Evolutionary conservation across 2,329 filamentous ascomycete genomes (phyloP).

Genomic region (Dendrostoma leiphaemia): DNA sequence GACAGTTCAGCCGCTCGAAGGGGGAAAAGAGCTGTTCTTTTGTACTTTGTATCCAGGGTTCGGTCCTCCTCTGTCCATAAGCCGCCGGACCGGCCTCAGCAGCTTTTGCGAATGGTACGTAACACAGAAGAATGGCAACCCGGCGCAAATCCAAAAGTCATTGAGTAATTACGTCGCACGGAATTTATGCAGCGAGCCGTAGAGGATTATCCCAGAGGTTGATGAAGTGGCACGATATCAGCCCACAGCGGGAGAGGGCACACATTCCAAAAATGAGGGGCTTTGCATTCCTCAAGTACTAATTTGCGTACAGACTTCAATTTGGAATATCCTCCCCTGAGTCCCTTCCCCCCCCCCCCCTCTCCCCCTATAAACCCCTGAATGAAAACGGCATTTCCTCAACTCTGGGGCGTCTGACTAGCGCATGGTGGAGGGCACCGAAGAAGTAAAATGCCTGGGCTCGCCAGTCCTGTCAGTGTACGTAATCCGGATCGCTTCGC

Average conservation of each 20-base stretch:
- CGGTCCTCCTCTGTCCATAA: no score
- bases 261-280: background rate
- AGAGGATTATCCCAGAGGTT: background rate
- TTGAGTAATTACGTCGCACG: conserved; percentile 6
- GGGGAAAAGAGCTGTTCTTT: background rate
- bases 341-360: no score
- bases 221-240: conserved; percentile 16
- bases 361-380: no score
- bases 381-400: no score
- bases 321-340: no score
- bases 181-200: conserved; percentile 5
- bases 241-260: conserved; percentile 1
- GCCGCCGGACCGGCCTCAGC: no score
- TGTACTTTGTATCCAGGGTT: background rate
- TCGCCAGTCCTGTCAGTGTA: background rate
- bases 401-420: background rate
- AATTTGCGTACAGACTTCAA: background rate
- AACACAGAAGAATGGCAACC: background rate
- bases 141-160: background rate
- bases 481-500: conserved; percentile 3
- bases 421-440: background rate
- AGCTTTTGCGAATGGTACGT: background rate
- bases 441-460: background rate
- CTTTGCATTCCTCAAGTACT: conserved; percentile 1
- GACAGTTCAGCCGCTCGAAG: background rate